Conservation (phyloP, 306 rosid genomes). For the Prinsepia uniflora region DNA sequence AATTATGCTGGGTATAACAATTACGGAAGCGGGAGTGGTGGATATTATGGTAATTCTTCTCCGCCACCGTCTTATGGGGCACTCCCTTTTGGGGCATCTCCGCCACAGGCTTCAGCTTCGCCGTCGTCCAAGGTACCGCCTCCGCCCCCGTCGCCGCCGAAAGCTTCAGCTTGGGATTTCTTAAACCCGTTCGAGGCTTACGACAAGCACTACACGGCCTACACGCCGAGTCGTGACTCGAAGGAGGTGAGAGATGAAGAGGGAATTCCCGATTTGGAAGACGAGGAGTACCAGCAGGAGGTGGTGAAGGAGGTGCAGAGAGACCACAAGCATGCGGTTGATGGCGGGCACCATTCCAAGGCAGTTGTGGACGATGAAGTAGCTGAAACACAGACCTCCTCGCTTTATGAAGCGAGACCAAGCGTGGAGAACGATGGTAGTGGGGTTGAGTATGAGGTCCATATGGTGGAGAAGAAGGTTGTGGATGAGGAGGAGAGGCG, state of each 20-base stretch:
- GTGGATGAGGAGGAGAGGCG: constrained; percentile 51
- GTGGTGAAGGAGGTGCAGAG: constrained; percentile 84
- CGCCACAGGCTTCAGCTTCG: constrained; percentile 25
- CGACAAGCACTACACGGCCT: constrained; percentile 43
- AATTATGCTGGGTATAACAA: constrained; percentile 33
- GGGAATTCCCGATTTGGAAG: constrained; percentile 97
- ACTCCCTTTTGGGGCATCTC: constrained; percentile 9
- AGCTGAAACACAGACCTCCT: constrained; percentile 23
- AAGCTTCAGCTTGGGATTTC: constrained; percentile 69
- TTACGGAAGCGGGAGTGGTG: constrained; percentile 38
- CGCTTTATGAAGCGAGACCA: constrained; percentile 44
- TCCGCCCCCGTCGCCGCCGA: constrained; percentile 85
- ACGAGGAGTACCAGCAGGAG: constrained; percentile 59
- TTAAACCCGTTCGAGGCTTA: constrained; percentile 56
- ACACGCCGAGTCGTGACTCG: constrained; percentile 71
- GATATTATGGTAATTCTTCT: constrained; percentile 30
- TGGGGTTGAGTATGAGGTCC: constrained; percentile 55
- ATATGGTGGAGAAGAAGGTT: constrained; percentile 65
- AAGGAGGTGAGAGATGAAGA: constrained; percentile 84
- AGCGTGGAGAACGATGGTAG: constrained; percentile 34
- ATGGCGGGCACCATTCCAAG: constrained; percentile 30
- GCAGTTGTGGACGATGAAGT: constrained; percentile 23
- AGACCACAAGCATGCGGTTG: constrained; percentile 44
- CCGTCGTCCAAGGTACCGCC: constrained; percentile 58
- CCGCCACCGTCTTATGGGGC: constrained; percentile 37